Conservation (phyloP, 768 basidiomycete species). For the Lactarius deliciosus region DNA sequence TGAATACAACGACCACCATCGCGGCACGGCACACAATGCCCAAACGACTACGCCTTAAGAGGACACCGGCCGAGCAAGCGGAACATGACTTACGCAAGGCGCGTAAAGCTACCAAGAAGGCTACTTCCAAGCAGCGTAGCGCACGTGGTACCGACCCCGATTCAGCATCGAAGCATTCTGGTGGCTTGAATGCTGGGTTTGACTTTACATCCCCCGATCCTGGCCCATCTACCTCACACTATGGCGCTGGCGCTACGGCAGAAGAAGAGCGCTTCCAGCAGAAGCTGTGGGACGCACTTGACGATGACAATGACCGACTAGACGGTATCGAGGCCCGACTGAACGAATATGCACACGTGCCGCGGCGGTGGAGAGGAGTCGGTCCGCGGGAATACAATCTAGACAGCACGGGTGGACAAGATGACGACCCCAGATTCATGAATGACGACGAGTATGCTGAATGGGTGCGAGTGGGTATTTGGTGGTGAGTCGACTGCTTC, state of each 20-base stretch:
- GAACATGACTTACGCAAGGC: constrained; percentile 41
- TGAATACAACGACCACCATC: constrained; percentile 5
- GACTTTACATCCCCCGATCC: constrained; percentile 23
- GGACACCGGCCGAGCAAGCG: constrained; percentile 40
- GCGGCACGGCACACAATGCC: constrained; percentile 17
- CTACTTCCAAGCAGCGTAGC: constrained; percentile 29
- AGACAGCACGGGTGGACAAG: constrained; percentile 32
- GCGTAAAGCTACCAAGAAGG: constrained; percentile 54
- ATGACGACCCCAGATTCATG: constrained; percentile 51
- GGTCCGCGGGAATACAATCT: constrained; percentile 47
- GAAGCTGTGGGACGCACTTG: constrained; percentile 70
- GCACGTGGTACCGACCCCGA: neutral
- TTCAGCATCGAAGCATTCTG: constrained; percentile 30
- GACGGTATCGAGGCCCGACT: constrained; percentile 61
- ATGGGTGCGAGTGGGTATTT: constrained; percentile 86
- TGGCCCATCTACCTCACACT: constrained; percentile 40
- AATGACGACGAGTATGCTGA: constrained; percentile 87
- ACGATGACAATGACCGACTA: constrained; percentile 69
- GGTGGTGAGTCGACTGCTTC: constrained; percentile 49
- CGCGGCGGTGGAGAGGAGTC: constrained; percentile 61
- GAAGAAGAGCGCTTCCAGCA: constrained; percentile 70
- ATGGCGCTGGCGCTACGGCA: constrained; percentile 45
- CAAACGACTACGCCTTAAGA: constrained; percentile 40
- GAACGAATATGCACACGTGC: constrained; percentile 70
- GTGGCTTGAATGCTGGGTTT: constrained; percentile 16